Evolutionary conservation across 768 basidiomycete species (phyloP).

Genomic region (Mycena sanguinolenta): DNA sequence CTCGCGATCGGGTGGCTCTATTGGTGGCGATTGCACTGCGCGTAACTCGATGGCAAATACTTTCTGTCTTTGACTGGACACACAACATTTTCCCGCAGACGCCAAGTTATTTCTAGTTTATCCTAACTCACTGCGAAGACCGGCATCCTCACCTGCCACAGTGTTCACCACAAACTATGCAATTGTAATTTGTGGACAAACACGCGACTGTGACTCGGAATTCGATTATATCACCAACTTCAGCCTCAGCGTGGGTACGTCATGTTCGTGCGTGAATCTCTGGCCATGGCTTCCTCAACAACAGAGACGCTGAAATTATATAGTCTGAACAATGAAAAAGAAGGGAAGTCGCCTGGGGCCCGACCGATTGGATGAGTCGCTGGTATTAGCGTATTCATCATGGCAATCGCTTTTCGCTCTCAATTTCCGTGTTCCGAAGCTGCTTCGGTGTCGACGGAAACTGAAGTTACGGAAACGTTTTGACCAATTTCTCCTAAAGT

Average conservation of each 20-base stretch:
- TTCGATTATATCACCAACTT: neutral
- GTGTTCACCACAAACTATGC: slow-evolving; percentile 49
- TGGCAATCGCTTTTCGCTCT: neutral
- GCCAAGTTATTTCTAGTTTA: too few relatives aligned
- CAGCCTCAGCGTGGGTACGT: too few relatives aligned
- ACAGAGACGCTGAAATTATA: too few relatives aligned
- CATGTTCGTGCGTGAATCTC: too few relatives aligned
- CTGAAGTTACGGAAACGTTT: too few relatives aligned
- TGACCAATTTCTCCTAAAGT: too few relatives aligned
- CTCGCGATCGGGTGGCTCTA: slow-evolving; percentile 47
- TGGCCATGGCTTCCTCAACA: too few relatives aligned
- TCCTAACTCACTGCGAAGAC: too few relatives aligned
- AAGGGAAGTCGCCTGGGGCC: neutral
- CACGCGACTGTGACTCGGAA: neutral
- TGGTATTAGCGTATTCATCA: neutral
- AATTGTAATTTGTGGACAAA: slow-evolving; percentile 31
- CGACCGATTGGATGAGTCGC: neutral
- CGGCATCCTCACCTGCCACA: slow-evolving; percentile 28
- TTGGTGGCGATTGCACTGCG: slow-evolving; percentile 49
- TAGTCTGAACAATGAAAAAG: neutral
- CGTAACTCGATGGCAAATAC: slow-evolving; percentile 43
- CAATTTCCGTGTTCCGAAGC: too few relatives aligned
- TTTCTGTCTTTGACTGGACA: neutral
- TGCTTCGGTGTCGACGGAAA: too few relatives aligned
- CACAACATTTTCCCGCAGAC: neutral